Conservation (phyloP, 129 eudicot genomes). For the Escallonia rubra region DNA sequence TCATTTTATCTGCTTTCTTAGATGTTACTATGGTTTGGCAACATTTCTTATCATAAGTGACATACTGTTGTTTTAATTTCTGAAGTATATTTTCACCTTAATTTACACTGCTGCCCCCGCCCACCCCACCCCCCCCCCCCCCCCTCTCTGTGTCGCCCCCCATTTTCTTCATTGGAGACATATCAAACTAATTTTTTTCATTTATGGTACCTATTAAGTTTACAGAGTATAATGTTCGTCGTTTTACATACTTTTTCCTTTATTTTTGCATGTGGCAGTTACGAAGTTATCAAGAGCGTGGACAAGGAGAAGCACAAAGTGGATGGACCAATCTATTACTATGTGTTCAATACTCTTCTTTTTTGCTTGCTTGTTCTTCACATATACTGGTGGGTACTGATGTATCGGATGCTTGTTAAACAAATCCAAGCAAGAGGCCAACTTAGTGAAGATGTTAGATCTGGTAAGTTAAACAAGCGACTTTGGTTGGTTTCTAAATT, state of each 20-base stretch:
- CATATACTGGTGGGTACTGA: conserved; percentile 83
- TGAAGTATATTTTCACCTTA: too few species aligned
- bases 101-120: too few species aligned
- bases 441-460: conserved; percentile 74
- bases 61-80: too few species aligned
- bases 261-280: conserved; percentile 31
- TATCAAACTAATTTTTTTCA: too few species aligned
- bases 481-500: background rate
- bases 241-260: background rate
- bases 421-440: conserved; percentile 75
- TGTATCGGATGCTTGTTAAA: conserved; percentile 77
- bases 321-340: conserved; percentile 61
- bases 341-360: conserved; percentile 74
- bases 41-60: too few species aligned
- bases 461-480: conserved; percentile 43
- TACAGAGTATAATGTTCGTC: too few species aligned
- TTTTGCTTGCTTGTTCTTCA: conserved; percentile 69
- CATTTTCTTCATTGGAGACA: too few species aligned
- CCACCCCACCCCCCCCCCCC: too few species aligned
- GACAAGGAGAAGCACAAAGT: conserved; percentile 54
- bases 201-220: too few species aligned
- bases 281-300: conserved; percentile 49
- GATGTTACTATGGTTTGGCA: too few species aligned
- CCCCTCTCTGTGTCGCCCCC: too few species aligned
- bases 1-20: too few species aligned